Percentiles rank a stretch among this genome's conserved stretches.
Conservation (phyloP, 148 eudicot genomes). For the Silene conica region DNA sequence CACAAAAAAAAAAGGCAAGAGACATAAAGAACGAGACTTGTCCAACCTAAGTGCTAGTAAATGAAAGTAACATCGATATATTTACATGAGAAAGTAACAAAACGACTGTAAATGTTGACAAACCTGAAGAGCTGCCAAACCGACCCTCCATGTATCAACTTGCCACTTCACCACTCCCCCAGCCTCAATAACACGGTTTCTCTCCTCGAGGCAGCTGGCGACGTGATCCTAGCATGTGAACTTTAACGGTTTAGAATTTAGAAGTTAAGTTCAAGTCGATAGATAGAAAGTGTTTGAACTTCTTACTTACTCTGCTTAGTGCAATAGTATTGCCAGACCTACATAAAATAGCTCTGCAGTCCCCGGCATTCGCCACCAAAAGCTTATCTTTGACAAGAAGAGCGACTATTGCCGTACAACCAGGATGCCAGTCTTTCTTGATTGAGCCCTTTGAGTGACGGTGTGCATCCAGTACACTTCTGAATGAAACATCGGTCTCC, state of each 20-base stretch:
- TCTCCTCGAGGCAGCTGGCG: conserved; percentile 78
- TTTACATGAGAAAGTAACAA: conserved; percentile 7
- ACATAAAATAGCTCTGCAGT: conserved; percentile 85
- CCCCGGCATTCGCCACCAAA: conserved; percentile 91
- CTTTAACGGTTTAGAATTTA: conserved; percentile 19
- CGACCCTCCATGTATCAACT: conserved; percentile 97
- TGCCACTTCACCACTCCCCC: conserved; percentile 87
- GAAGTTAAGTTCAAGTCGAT: background rate
- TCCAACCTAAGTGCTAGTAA: background rate
- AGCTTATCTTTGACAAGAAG: conserved; percentile 64
- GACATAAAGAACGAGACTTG: background rate
- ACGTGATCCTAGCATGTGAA: conserved; percentile 69
- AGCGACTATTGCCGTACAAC: conserved; percentile 86
- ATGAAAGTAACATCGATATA: background rate
- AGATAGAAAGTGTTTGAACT: background rate
- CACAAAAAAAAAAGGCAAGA: background rate
- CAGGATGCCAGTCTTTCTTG: conserved; percentile 89
- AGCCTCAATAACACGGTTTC: conserved; percentile 58
- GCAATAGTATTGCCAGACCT: conserved; percentile 57
- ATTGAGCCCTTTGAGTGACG: conserved; percentile 51
- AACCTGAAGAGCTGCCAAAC: conserved; percentile 94
- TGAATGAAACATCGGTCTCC: conserved; percentile 70
- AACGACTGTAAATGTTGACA: background rate
- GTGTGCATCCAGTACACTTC: conserved; percentile 46
- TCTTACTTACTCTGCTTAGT: conserved; percentile 68